Conservation (phyloP, 176 grass and related monocot species). For the Themeda triandra region DNA sequence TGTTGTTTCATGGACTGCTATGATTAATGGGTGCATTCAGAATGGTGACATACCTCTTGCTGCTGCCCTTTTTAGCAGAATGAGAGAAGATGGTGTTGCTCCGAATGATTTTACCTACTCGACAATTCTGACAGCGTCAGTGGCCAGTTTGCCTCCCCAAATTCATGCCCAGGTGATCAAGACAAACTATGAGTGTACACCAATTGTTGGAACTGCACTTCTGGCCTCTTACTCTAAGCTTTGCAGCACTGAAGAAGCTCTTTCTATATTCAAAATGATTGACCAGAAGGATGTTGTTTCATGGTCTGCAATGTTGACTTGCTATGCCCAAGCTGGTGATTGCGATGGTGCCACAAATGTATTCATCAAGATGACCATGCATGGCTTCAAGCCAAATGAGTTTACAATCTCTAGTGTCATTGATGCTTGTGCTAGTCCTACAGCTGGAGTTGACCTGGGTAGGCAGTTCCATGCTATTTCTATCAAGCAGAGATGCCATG, state of each 20-base stretch:
- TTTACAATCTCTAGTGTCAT: constrained; percentile 76
- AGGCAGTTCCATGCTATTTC: constrained; percentile 78
- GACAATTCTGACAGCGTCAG: constrained; percentile 47
- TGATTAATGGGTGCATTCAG: constrained; percentile 60
- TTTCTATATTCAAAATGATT: constrained; percentile 53
- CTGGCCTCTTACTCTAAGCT: constrained; percentile 58
- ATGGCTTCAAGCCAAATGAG: constrained; percentile 58
- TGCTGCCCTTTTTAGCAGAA: constrained; percentile 52
- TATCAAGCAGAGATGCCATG: constrained; percentile 57
- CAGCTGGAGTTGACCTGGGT: constrained; percentile 50
- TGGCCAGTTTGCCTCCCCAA: constrained; percentile 39
- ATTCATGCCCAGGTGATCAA: constrained; percentile 73
- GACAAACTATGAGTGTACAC: constrained; percentile 49
- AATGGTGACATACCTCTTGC: constrained; percentile 39
- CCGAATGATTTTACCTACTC: constrained; percentile 85
- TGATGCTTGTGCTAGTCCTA: constrained; percentile 47
- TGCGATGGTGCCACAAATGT: constrained; percentile 53
- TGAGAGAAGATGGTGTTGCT: constrained; percentile 54
- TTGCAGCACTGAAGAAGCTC: constrained; percentile 40
- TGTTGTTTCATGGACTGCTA: constrained; percentile 78
- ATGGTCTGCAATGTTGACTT: constrained; percentile 77
- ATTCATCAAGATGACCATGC: constrained; percentile 55
- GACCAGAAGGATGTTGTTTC: constrained; percentile 67
- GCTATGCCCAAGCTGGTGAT: constrained; percentile 67
- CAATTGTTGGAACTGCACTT: constrained; percentile 68